Evolutionary conservation across 2,329 filamentous ascomycete species (phyloP), one percentile per base, ranked within the genome.

Genomic region (Pseudohalonectria lignicola): DNA sequence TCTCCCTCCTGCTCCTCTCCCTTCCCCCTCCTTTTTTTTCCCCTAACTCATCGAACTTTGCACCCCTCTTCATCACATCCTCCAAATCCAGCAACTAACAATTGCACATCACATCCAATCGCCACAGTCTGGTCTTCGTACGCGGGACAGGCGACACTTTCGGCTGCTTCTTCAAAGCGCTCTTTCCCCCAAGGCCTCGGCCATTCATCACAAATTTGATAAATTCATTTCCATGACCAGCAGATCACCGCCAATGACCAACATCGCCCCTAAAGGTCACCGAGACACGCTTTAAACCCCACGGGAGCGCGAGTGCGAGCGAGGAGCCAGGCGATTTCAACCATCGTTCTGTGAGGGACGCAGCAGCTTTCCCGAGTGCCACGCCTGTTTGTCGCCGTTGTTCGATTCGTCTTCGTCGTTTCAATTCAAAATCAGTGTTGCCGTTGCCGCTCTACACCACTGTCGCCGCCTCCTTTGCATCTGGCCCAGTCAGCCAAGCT

Each of bases 281-380:
- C 63, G 63, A 67, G 71, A 70, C 74, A 79, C 75, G 69, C 76
- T 80, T 79, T 81, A 75, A 80, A 75, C 62, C 70, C 67, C 67
- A 78, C 75, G 76, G 72, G 72, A 76, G 67, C n/a, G n/a, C 65
- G 70, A 68, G 69, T 64, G 69, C 67, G 69, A 74, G 71, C 62
- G 70, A 75, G 69, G 57, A 63, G 61, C 46, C 56, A 63, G 62
- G 60, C 67, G 68, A 72, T 73, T 65, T 75, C 71, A 74, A 75
- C 67, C 62, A 72, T 74, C 69, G 63, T 66, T 61, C 65, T 66
- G 61, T 53, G 56, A 59, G 54, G 55, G 54, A 47, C 47, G 42
- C 39, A 48, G 47, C 45, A 41, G 43, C 43, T 45, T 48, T 51
- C 50, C 47, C 53, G 53, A 55, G 51, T 51, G 51, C 49, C 47